Evolutionary conservation across 192 early-diverging fungal genomes (phyloP).

Genomic region (Coemansia sp.): DNA sequence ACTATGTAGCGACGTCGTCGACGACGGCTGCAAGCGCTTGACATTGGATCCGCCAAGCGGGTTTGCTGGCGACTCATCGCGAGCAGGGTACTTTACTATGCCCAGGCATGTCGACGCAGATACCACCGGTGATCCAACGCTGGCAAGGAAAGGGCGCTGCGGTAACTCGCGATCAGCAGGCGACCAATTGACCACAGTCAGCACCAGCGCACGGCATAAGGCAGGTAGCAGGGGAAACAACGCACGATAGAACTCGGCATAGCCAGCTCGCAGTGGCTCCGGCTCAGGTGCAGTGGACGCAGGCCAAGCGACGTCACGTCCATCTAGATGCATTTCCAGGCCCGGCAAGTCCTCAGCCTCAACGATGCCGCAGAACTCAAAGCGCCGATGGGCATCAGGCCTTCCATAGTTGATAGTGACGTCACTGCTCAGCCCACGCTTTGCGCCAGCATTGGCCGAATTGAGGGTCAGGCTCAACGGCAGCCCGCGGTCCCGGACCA

Average conservation of each 20-base stretch:
- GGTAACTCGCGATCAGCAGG: slow-evolving; percentile 44
- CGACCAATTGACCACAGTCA: slow-evolving; percentile 40
- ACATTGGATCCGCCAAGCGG: slow-evolving; percentile 45
- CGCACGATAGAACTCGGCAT: slow-evolving; percentile 18
- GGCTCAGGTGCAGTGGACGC: slow-evolving; percentile 7
- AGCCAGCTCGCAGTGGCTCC: slow-evolving; percentile 1
- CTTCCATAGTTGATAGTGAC: slow-evolving; percentile 34
- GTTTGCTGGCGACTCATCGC: slow-evolving; percentile 5
- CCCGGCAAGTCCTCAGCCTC: slow-evolving; percentile 46
- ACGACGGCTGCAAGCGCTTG: slow-evolving; percentile 35
- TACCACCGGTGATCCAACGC: slow-evolving; percentile 12
- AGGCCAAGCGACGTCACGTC: slow-evolving; percentile 18
- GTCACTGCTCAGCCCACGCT: slow-evolving; percentile 21
- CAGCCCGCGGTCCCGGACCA: slow-evolving; percentile 32
- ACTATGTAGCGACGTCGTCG: slow-evolving; percentile 2
- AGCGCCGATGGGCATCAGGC: slow-evolving; percentile 8
- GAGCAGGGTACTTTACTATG: slow-evolving; percentile 27
- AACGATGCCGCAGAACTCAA: slow-evolving; percentile 41
- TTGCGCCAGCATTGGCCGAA: background rate
- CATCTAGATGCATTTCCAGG: slow-evolving; percentile 31
- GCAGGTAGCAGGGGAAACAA: slow-evolving; percentile 41
- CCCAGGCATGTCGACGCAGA: slow-evolving; percentile 36
- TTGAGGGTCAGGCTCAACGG: slow-evolving; percentile 45
- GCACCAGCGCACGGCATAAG: slow-evolving; percentile 32
- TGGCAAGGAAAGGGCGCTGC: slow-evolving; percentile 16